Percentiles rank a stretch among this genome's conserved stretches.
These are phyloP conservation scores for Eucalyptus shirleyi DNA, from an alignment of 345 rosid species.

Conservation along the genomic window DNA sequence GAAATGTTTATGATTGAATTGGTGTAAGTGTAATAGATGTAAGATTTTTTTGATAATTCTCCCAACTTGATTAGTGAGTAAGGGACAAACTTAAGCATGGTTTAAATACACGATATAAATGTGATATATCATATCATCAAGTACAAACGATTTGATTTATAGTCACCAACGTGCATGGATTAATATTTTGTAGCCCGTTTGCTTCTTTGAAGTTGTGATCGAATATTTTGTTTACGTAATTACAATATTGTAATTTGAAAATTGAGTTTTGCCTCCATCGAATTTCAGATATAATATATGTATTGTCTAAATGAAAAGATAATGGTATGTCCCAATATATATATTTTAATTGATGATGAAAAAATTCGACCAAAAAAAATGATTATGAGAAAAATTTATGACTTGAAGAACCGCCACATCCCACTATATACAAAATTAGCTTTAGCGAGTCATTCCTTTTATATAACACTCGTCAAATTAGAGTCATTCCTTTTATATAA, in stretches of 20 bases:
- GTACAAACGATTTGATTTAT: background rate
- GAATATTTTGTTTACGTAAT: too few relatives aligned
- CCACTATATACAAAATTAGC: background rate
- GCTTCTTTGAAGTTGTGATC: too few relatives aligned
- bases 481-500: background rate
- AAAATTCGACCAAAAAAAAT: too few relatives aligned
- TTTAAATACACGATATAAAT: background rate
- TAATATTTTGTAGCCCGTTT: background rate
- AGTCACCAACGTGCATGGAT: background rate
- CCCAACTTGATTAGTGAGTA: background rate
- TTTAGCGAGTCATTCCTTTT: background rate
- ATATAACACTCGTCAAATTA: background rate
- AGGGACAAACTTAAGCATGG: background rate
- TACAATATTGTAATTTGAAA: too few relatives aligned
- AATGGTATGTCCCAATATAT: background rate
- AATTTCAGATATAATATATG: background rate
- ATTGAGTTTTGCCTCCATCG: background rate
- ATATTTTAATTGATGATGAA: background rate
- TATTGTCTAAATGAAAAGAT: background rate
- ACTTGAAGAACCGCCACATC: background rate
- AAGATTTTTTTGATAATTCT: background rate
- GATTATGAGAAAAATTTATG: background rate
- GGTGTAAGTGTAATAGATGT: too few relatives aligned
- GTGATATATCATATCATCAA: background rate
- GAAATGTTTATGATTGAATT: background rate